Conservation (phyloP, 108 stramenopile species). For the Pseudonitzschia multiseries region DNA sequence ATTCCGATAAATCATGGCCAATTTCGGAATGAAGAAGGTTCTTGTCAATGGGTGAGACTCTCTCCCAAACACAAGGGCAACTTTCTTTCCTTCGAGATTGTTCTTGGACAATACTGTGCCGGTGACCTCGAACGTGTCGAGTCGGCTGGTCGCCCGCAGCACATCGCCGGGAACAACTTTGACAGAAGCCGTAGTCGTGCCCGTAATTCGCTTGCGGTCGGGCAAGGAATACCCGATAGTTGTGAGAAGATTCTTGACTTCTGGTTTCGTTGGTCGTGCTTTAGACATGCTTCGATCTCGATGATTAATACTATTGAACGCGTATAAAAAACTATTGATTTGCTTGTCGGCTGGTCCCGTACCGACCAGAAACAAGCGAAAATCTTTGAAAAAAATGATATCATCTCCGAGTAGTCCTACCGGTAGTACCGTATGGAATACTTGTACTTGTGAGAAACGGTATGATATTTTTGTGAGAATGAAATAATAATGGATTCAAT, state of each 20-base stretch:
- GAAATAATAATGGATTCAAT: no score
- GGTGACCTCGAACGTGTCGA: constrained; percentile 1
- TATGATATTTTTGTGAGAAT: no score
- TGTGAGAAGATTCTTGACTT: background rate
- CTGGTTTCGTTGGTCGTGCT: background rate
- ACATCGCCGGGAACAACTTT: background rate
- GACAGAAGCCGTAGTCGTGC: background rate
- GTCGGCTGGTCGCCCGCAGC: background rate
- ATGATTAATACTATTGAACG: background rate
- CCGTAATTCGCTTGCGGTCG: background rate
- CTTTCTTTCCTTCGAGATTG: background rate
- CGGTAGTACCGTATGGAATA: no score
- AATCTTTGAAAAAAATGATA: no score
- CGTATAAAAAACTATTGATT: no score
- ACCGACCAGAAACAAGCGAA: no score
- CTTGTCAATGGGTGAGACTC: background rate
- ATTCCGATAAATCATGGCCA: background rate
- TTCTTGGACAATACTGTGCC: background rate
- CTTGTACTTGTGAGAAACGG: no score
- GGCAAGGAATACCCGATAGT: background rate
- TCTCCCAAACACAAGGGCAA: background rate
- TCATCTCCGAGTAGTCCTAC: no score
- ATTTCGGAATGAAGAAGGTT: background rate
- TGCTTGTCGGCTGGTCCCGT: no score
- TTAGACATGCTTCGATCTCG: background rate